phyloP scores from a whole-genome alignment of 1,284 basidiomycete species.

The Pascua sp. region DNA sequence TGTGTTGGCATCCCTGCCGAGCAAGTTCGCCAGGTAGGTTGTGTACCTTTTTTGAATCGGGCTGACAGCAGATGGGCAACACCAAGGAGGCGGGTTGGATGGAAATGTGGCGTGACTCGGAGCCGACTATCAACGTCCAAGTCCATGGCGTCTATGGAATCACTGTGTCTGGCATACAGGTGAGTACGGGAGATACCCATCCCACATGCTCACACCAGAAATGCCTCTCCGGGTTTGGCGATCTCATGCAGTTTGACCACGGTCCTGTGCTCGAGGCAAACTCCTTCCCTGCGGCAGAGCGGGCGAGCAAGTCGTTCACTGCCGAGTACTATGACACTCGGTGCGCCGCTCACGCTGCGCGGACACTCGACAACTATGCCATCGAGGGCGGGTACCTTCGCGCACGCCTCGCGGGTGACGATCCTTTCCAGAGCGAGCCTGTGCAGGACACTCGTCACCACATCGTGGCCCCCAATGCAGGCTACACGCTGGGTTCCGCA shows the following conservation, averaged over 20 bases:
- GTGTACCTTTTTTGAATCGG: no score
- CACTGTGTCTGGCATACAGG: conserved; percentile 12
- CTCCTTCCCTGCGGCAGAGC: no score
- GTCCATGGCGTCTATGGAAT: conserved; percentile 18
- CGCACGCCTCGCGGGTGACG: conserved; percentile 2
- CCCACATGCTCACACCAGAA: conserved; percentile 8
- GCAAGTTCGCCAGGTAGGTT: conserved; percentile 25
- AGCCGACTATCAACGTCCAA: conserved; percentile 18
- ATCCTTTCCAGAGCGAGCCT: conserved; percentile 12
- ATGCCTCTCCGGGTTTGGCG: conserved; percentile 22
- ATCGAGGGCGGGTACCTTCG: conserved; percentile 4
- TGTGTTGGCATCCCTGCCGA: conserved; percentile 23
- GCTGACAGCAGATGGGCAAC: conserved; percentile 15
- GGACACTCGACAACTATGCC: conserved; percentile 13
- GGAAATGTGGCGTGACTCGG: conserved; percentile 20
- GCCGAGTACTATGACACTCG: conserved; percentile 43
- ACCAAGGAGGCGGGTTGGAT: conserved; percentile 14
- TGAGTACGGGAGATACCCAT: conserved; percentile 2
- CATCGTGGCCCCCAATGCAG: background rate
- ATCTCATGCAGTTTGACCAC: conserved; percentile 19
- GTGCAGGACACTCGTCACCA: background rate
- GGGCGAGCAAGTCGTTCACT: conserved; percentile 24
- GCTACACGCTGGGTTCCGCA: conserved; percentile 22
- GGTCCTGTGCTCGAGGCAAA: no score
- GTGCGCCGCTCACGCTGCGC: conserved; percentile 25